phyloP scores from a whole-genome alignment of 768 basidiomycete species.

The Boletus speciosus region DNA sequence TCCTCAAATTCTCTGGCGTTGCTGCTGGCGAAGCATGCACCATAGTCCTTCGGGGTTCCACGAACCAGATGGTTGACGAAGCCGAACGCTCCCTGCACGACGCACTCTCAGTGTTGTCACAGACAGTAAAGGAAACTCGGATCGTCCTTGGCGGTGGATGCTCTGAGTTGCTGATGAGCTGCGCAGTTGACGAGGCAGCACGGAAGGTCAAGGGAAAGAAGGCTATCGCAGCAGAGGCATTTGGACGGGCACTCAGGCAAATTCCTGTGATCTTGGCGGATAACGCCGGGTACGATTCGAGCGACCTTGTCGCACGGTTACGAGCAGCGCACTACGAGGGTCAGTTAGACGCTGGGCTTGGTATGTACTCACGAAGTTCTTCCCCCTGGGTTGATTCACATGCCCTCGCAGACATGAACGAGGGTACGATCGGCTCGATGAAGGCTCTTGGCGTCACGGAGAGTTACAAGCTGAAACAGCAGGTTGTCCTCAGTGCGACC shows the following conservation, averaged over 20 bases:
- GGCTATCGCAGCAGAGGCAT: slow-evolving; percentile 92
- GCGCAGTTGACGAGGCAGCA: slow-evolving; percentile 86
- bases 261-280: slow-evolving; percentile 97
- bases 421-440: slow-evolving; percentile 87
- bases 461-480: slow-evolving; percentile 95
- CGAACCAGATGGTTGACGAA: slow-evolving; percentile 98
- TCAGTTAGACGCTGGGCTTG: slow-evolving; percentile 77
- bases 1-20: slow-evolving; percentile 99
- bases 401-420: slow-evolving; percentile 70
- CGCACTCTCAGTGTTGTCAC: slow-evolving; percentile 93
- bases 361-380: slow-evolving; percentile 42
- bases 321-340: slow-evolving; percentile 95
- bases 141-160: slow-evolving; percentile 95
- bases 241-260: slow-evolving; percentile 82
- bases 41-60: slow-evolving; percentile 94
- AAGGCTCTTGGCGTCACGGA: slow-evolving; percentile 84
- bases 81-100: slow-evolving; percentile 97
- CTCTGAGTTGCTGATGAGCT: slow-evolving; percentile 97
- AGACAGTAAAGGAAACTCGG: slow-evolving; percentile 96
- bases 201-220: slow-evolving; percentile 89
- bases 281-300: slow-evolving; percentile 97
- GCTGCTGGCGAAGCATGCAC: slow-evolving; percentile 98
- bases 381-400: background rate
- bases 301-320: slow-evolving; percentile 85
- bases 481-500: slow-evolving; percentile 90